phyloP scores from a whole-genome alignment of 108 stramenopile species.

The Nannochloropsis salina region DNA sequence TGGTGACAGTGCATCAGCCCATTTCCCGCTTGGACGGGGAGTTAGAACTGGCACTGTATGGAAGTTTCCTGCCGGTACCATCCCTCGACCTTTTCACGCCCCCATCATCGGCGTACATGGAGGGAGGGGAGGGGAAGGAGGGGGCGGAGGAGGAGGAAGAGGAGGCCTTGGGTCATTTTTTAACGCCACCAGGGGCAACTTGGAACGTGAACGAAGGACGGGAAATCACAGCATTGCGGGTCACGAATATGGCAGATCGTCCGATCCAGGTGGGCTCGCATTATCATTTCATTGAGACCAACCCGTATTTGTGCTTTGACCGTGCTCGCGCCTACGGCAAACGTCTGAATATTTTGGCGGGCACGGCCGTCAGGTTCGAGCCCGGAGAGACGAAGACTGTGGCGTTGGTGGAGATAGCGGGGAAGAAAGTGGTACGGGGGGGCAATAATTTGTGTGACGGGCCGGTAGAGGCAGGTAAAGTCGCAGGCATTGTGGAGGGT shows the following conservation, averaged over 20 bases:
- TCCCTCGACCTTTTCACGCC: conserved; percentile 54
- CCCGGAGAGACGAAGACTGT: conserved; percentile 90
- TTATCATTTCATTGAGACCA: conserved; percentile 77
- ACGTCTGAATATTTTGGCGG: conserved; percentile 82
- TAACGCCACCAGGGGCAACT: conserved; percentile 48
- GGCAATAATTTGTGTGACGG: conserved; percentile 30
- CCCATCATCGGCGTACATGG: not conserved
- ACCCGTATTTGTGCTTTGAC: conserved; percentile 77
- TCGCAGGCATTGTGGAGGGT: conserved; percentile 43
- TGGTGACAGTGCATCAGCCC: conserved; percentile 85
- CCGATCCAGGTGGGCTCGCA: conserved; percentile 84
- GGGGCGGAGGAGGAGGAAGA: not conserved
- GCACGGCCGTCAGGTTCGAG: conserved; percentile 90
- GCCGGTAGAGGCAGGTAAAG: conserved; percentile 55
- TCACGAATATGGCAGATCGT: conserved; percentile 90
- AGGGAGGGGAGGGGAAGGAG: not conserved
- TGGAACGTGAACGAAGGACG: conserved; percentile 63
- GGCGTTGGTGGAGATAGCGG: conserved; percentile 77
- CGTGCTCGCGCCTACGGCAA: conserved; percentile 71
- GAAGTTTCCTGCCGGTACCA: conserved; percentile 74
- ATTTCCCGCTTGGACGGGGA: conserved; percentile 70
- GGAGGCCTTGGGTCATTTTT: conserved; percentile 51
- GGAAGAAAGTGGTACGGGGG: conserved; percentile 51
- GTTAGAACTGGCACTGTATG: conserved; percentile 73
- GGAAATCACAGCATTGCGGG: conserved; percentile 66